Base-by-base conservation (phyloP, 208 protist species). In the Trypanosoma vivax region DNA sequence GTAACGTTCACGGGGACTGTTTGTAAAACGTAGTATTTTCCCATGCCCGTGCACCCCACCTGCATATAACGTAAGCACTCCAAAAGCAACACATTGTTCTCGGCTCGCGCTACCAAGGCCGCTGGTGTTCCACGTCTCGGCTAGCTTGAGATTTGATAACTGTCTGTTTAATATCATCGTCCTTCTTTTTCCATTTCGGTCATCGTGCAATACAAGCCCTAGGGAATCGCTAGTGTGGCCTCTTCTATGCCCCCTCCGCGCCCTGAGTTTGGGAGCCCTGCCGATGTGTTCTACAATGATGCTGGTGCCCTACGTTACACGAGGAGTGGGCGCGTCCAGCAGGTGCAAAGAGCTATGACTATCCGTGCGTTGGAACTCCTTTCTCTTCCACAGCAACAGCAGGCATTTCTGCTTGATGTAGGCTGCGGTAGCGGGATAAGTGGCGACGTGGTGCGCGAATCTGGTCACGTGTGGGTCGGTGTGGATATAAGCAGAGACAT, bases 361-460 rank as follows among this genome's bases (percentile, higher is more conserved):
- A 69, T 98, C 60, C 89, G 98, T 16, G 97, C 97, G 1, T 35
- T 99, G 31, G 97, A 99, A 77, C 82, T 99, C 41, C 70, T 99
- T 31, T 73, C 66, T 31, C 50, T 99, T 3, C 86, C 88, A 4
- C 38, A 46, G 48, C 25, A 38, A 23, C 29, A 60, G 23, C 54
- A 60, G 5, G 73, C 77, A 5, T 59, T 98, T 16, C 56, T 99
- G 21, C 83, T 99, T 1, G 98, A 99, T 70, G 80, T 99, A 33
- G 98, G 98, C 37, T 99, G 98, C 66, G 98, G 98, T 19, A 98
- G 95, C 40, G 98, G 97, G 0, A 62, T 99, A 23, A 98, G 92
- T 62, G 97, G 98, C 2, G 84, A 97, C 31, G 90, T 96, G n/a
- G 49, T 99, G 11, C 84, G 80, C 0, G 86, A 95, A 42, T 24